phyloP scores from a whole-genome alignment of 78 protist species.

The Diacronema lutheri region DNA sequence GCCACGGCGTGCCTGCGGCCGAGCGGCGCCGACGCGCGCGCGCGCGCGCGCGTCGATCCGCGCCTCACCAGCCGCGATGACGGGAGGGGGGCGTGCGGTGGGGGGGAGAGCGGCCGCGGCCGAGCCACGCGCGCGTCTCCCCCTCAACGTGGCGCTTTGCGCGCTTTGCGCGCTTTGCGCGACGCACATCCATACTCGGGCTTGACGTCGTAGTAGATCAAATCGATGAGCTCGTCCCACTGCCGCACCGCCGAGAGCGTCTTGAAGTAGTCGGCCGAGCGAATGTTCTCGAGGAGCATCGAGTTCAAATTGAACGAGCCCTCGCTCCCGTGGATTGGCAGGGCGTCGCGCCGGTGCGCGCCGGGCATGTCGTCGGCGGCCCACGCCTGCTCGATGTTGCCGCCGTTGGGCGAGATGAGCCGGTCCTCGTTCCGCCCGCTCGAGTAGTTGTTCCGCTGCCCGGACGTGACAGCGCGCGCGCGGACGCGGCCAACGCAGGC shows the following conservation, averaged over 20 bases:
- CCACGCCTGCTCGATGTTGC: background rate
- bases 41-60: too few species aligned
- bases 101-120: too few species aligned
- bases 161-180: too few species aligned
- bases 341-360: too few species aligned
- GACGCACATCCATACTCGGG: background rate
- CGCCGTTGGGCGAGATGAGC: background rate
- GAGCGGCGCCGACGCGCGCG: too few species aligned
- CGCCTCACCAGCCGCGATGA: too few species aligned
- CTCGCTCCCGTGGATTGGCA: too few species aligned
- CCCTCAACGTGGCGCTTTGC: too few species aligned
- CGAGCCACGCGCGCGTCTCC: too few species aligned
- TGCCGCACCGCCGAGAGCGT: slow-evolving; percentile 23
- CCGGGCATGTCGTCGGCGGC: background rate
- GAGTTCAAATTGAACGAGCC: slow-evolving; percentile 58
- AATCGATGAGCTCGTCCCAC: slow-evolving; percentile 64
- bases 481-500: too few species aligned
- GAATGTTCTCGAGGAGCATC: slow-evolving; percentile 59
- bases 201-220: slow-evolving; percentile 54
- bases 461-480: too few species aligned
- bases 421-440: slow-evolving; percentile 28
- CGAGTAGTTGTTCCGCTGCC: background rate
- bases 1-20: slow-evolving; percentile 44
- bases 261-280: slow-evolving; percentile 61
- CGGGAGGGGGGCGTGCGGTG: too few species aligned